Evolutionary conservation across 371 early-diverging fungal species (phyloP).

Genomic region (Chytridiales sp.): DNA sequence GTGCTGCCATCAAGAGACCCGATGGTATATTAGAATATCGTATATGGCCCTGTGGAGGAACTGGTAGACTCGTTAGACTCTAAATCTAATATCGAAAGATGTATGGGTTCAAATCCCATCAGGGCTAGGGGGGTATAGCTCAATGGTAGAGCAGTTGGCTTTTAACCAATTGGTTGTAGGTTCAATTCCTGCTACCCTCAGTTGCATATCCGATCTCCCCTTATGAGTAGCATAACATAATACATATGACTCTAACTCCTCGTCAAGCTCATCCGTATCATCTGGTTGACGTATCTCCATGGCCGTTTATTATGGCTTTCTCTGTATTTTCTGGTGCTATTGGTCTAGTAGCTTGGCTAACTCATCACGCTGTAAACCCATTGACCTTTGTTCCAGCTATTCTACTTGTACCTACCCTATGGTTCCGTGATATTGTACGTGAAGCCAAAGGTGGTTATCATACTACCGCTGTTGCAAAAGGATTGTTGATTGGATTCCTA

Average conservation of each 20-base stretch:
- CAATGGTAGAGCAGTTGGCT: slow-evolving; percentile 2
- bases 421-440: slow-evolving; percentile 38
- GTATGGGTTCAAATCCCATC: too few relatives aligned
- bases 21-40: too few relatives aligned
- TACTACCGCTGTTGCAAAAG: slow-evolving; percentile 31
- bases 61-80: too few relatives aligned
- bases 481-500: slow-evolving; percentile 28
- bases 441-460: slow-evolving; percentile 40
- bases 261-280: slow-evolving; percentile 32
- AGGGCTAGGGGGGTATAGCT: too few relatives aligned
- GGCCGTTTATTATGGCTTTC: slow-evolving; percentile 42
- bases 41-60: too few relatives aligned
- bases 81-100: too few relatives aligned
- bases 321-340: slow-evolving; percentile 30
- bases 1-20: too few relatives aligned
- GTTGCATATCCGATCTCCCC: not conserved
- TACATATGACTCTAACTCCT: not conserved
- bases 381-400: slow-evolving; percentile 23
- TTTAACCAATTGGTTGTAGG: slow-evolving; percentile 3
- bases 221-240: not conserved
- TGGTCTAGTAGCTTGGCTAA: slow-evolving; percentile 30
- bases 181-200: slow-evolving; percentile 2
- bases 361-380: slow-evolving; percentile 16
- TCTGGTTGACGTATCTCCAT: slow-evolving; percentile 35
- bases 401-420: slow-evolving; percentile 21